Evolutionary conservation across 2,329 filamentous ascomycete genomes (phyloP).

Genomic region (Ceratocystis huliohia): DNA sequence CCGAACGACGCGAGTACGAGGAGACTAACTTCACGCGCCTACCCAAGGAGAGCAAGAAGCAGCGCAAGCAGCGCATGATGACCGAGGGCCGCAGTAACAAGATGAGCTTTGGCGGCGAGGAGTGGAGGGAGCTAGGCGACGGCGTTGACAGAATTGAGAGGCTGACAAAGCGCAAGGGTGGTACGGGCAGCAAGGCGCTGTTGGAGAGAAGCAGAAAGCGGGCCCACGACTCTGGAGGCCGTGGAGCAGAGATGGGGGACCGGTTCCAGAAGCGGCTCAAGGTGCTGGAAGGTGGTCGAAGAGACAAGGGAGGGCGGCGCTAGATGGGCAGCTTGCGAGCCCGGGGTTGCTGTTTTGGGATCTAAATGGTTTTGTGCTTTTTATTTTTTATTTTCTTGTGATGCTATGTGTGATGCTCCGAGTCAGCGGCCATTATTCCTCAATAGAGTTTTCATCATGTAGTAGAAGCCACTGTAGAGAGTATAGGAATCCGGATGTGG

Average conservation of each 20-base stretch:
- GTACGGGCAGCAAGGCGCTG: slow-evolving; percentile 45
- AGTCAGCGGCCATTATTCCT: neutral
- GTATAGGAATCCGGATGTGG: too few relatives aligned
- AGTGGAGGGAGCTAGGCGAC: slow-evolving; percentile 76
- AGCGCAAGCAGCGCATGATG: slow-evolving; percentile 50
- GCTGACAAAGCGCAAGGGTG: slow-evolving; percentile 58
- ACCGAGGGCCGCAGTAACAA: slow-evolving; percentile 30
- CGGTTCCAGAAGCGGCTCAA: slow-evolving; percentile 59
- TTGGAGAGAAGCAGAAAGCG: slow-evolving; percentile 82
- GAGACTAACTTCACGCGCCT: slow-evolving; percentile 84
- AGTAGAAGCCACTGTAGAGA: neutral
- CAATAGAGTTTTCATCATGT: neutral
- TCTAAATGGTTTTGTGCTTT: neutral
- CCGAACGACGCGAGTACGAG: slow-evolving; percentile 74
- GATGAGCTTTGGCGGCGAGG: slow-evolving; percentile 76
- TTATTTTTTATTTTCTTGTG: neutral
- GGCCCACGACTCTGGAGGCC: slow-evolving; percentile 49
- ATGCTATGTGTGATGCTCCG: neutral
- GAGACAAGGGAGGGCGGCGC: slow-evolving; percentile 29
- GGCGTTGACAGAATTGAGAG: slow-evolving; percentile 77
- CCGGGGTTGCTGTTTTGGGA: slow-evolving; percentile 6
- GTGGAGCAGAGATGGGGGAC: slow-evolving; percentile 52
- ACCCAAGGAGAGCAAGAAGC: slow-evolving; percentile 79
- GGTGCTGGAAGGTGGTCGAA: slow-evolving; percentile 36
- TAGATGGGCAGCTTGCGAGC: neutral